phyloP scores from a whole-genome alignment of 192 early-diverging fungal species.

The Backusella tarrabulga region DNA sequence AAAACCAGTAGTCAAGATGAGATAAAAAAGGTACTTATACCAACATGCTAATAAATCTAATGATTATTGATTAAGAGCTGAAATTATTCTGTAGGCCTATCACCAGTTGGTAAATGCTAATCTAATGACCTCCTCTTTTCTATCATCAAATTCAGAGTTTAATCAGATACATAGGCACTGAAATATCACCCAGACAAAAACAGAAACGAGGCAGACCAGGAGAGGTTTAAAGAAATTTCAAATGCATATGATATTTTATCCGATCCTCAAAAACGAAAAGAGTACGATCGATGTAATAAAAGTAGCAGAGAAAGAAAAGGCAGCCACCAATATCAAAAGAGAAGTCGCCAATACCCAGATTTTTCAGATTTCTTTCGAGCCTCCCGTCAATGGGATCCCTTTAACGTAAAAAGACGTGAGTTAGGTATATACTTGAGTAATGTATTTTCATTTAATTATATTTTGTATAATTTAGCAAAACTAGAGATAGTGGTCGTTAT shows the following conservation, averaged over 20 bases:
- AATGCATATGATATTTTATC: neutral
- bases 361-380: neutral
- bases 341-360: too few species aligned
- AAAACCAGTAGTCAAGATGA: too few species aligned
- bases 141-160: neutral
- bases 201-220: neutral
- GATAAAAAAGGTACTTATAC: too few species aligned
- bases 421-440: too few species aligned
- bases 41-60: too few species aligned
- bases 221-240: neutral
- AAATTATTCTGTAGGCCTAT: too few species aligned
- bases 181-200: neutral
- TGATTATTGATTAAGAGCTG: too few species aligned
- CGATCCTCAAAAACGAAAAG: neutral
- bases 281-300: neutral
- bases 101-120: too few species aligned
- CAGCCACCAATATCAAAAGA: too few species aligned
- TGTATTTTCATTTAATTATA: neutral
- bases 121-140: too few species aligned
- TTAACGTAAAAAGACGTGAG: neutral
- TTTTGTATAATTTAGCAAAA: neutral
- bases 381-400: neutral
- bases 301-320: neutral
- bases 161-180: neutral
- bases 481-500: neutral